Base-by-base conservation (phyloP, 148 eudicot genomes). In the Fagopyrum esculentum region DNA sequence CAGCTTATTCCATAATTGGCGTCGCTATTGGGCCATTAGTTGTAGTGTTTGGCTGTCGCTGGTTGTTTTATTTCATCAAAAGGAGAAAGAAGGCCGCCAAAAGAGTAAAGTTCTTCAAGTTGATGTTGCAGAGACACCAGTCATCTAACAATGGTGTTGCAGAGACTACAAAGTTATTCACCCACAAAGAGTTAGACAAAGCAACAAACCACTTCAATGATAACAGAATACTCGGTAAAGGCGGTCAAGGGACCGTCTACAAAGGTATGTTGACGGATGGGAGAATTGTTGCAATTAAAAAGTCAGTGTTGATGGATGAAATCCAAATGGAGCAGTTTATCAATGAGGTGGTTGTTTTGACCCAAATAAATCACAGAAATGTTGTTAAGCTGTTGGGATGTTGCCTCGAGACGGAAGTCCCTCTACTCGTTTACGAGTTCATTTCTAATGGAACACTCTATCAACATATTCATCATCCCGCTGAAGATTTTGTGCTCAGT, bases 331-430 rank as follows among this genome's bases (percentile, higher is more conserved):
- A 71, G 55, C 55, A 71, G 52, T 71, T 71, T 26, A 71, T 71
- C 51, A 71, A 71, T 5, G 73, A 71, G 52, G 73, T 71, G 1
- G 73, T 71, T 47, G 47, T 71, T 8, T 26, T 71, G 40, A 71
- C 73, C 59, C 78, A 74, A 55, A 48, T 72, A 46, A 80, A 71
- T 45, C 83, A 77, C 56, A 29, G 76, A 22, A 71, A 78, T 72
- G 63, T 78, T 69, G 64, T 77, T 6, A n/a, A 17, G 15, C 50
- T 80, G 68, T 75, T 74, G 51, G 85, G 83, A 3, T 83, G 83
- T 30, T 83, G 83, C 69, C 61, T 83, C 2, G 85, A 83, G 79
- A 75, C 81, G 6, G 29, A 69, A 2, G 50, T 83, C 3, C 79
- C 83, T 4, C 72, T 83, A 10, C 52, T 73, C 2, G 75, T 78